Evolutionary conservation across 345 rosid genomes (phyloP).

Genomic region (Clarkia xantiana): DNA sequence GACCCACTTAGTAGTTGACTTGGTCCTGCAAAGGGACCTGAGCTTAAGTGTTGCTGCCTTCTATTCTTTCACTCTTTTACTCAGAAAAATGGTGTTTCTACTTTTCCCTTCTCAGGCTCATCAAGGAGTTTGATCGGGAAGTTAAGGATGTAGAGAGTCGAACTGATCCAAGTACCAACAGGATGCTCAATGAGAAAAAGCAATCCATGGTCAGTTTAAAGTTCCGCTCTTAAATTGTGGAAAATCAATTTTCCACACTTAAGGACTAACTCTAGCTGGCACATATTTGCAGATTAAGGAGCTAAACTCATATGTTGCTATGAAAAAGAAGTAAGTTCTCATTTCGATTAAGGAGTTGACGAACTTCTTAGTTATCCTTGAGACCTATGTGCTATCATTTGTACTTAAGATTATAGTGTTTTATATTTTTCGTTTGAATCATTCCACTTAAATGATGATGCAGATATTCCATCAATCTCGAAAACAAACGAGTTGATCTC

Average conservation of each 20-base stretch:
- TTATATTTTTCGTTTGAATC: neutral
- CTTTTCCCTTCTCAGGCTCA: conserved; percentile 45
- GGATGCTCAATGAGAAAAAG: conserved; percentile 63
- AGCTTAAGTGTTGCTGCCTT: neutral
- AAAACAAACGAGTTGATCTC: conserved; percentile 76
- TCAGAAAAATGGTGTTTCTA: neutral
- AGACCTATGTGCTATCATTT: neutral
- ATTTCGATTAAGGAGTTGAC: neutral
- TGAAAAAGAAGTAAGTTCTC: conserved; percentile 12
- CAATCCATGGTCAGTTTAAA: conserved; percentile 77
- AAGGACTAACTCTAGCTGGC: neutral
- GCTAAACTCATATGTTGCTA: conserved; percentile 16
- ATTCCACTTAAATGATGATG: conserved; percentile 3
- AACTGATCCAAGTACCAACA: conserved; percentile 49
- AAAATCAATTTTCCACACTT: neutral
- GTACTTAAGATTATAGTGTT: neutral
- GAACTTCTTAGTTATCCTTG: neutral
- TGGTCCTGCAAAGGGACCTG: neutral
- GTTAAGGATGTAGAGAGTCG: conserved; percentile 51
- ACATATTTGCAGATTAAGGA: conserved; percentile 15
- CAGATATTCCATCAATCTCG: conserved; percentile 69
- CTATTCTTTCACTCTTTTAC: neutral
- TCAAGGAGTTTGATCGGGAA: conserved; percentile 84
- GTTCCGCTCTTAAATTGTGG: too few relatives aligned
- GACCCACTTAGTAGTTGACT: neutral